Evolutionary conservation across 352 stramenopile species (phyloP).

Genomic region (Thraustotheca clavata): DNA sequence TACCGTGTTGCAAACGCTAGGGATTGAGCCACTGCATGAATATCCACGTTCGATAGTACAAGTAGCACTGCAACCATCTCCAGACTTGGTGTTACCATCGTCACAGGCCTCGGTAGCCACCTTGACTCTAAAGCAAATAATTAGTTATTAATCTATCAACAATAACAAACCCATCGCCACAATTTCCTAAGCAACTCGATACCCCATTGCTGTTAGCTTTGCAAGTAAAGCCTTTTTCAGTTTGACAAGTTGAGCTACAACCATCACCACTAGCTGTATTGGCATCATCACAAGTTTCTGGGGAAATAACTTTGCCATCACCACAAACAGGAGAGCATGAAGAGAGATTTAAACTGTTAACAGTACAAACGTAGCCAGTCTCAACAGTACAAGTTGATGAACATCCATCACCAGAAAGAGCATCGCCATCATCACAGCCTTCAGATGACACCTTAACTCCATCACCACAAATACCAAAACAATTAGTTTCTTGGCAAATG

Average conservation of each 20-base stretch:
- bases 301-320: conserved; percentile 21
- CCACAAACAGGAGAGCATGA: conserved; percentile 24
- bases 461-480: conserved; percentile 25
- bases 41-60: conserved; percentile 24
- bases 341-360: background rate
- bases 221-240: conserved; percentile 25
- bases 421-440: conserved; percentile 27
- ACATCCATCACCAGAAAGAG: conserved; percentile 23
- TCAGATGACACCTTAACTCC: conserved; percentile 23
- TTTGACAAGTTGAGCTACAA: conserved; percentile 19
- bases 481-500: conserved; percentile 22
- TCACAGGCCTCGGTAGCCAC: conserved; percentile 24
- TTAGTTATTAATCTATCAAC: background rate
- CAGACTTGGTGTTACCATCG: conserved; percentile 23
- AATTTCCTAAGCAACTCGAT: background rate
- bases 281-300: conserved; percentile 28
- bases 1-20: background rate
- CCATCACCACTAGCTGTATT: conserved; percentile 24
- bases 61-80: conserved; percentile 23
- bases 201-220: conserved; percentile 6
- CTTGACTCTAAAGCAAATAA: conserved; percentile 4
- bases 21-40: conserved; percentile 15
- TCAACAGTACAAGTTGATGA: conserved; percentile 21
- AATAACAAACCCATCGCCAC: conserved; percentile 5
- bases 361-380: conserved; percentile 22